These are phyloP conservation scores for Tuber calosporum DNA, from an alignment of 495 filamentous ascomycete genomes.

Conservation along the genomic window DNA sequence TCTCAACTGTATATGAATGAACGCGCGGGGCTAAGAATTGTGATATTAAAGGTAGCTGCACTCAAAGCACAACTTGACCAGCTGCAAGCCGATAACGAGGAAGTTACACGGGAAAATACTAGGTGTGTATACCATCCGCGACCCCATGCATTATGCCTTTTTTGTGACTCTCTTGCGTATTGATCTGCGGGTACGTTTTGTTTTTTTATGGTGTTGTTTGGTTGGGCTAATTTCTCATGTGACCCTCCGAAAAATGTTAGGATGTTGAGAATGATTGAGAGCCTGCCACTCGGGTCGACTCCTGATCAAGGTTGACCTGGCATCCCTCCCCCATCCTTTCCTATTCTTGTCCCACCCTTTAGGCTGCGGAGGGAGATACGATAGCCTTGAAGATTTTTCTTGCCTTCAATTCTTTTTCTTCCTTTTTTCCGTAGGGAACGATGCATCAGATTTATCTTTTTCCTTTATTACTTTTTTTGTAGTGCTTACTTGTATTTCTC, in stretches of 20 bases:
- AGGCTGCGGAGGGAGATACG: conserved; percentile 1
- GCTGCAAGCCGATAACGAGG: conserved; percentile 30
- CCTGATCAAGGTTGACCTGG: conserved; percentile 2
- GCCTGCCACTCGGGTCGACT: conserved; percentile 18
- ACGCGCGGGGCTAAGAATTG: conserved; percentile 19
- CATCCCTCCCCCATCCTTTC: conserved; percentile 17
- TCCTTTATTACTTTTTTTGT: background rate
- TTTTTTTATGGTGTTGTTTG: conserved; percentile 27
- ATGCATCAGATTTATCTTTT: background rate
- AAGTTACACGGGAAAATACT: conserved; percentile 31
- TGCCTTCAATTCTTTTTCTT: background rate
- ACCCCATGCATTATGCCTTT: conserved; percentile 29
- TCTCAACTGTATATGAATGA: conserved; percentile 13
- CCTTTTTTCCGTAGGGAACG: background rate
- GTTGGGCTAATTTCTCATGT: conserved; percentile 36
- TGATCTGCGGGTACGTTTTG: conserved; percentile 34
- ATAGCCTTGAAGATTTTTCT: background rate
- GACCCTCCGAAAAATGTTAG: conserved; percentile 24
- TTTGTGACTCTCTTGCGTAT: conserved; percentile 19
- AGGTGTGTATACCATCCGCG: conserved; percentile 36
- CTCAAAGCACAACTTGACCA: conserved; percentile 25
- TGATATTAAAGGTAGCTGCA: conserved; percentile 27
- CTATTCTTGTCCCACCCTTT: background rate
- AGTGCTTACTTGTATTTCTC: background rate
- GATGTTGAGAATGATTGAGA: conserved; percentile 33